Conservation (phyloP, 202 grass and related monocot genomes). For the Musa balbisiana region DNA sequence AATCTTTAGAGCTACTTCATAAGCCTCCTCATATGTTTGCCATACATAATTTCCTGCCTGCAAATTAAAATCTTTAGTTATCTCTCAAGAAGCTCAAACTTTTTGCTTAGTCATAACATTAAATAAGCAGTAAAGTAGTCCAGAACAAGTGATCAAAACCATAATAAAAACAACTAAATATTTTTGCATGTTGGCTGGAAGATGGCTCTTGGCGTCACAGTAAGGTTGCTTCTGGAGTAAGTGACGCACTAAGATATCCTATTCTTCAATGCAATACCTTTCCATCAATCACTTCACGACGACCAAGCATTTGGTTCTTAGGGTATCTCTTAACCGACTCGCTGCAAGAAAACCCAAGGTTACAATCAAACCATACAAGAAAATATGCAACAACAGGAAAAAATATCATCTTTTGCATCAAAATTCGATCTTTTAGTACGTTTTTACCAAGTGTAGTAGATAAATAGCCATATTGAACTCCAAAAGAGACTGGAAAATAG, state of each 20-base stretch:
- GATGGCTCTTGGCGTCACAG: not conserved
- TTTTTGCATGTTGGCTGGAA: no score
- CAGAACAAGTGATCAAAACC: not conserved
- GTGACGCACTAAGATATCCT: no score
- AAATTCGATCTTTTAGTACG: not conserved
- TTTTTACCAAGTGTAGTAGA: not conserved
- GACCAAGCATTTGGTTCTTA: constrained; percentile 74
- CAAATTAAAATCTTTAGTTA: not conserved
- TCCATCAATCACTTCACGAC: constrained; percentile 49
- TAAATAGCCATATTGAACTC: no score
- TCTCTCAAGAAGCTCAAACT: not conserved
- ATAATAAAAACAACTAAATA: constrained; percentile 1
- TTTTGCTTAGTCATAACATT: not conserved
- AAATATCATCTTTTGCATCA: not conserved
- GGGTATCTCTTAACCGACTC: constrained; percentile 58
- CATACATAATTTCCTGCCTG: constrained; percentile 67
- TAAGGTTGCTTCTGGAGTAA: not conserved
- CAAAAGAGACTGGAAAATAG: no score
- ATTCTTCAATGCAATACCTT: constrained; percentile 35
- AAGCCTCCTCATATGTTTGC: constrained; percentile 75
- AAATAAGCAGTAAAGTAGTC: not conserved
- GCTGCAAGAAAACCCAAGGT: constrained; percentile 27
- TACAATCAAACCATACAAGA: not conserved
- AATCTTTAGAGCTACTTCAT: constrained; percentile 43
- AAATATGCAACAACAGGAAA: not conserved